Evolutionary conservation across 331 rosid species (phyloP), one percentile per base, ranked within the genome.

Genomic region (Malus hybrid): DNA sequence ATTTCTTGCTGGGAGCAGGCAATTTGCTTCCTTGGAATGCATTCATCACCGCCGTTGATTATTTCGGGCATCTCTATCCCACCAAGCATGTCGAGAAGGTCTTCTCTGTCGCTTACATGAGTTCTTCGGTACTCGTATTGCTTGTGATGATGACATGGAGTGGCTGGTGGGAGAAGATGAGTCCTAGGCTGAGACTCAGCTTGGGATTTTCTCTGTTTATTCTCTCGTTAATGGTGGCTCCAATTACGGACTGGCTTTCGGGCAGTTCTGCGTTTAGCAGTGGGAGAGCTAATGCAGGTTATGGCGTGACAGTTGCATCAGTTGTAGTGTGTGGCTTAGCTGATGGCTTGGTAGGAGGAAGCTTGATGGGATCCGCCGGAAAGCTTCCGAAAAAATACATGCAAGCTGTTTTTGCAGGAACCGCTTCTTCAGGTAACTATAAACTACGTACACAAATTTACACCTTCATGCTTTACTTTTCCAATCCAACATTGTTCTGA

Each of bases 1-100:
- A 91, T 76, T 94, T 94, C 93, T 74, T 92, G 75, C 90, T 94
- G 16, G 97, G 97, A 42, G 93, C 91, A n/a, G 96, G 97, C n/a
- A 90, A 90, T 87, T 80, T 94, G 73, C 92, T 94, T 56, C 99
- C 99, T 11, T 94, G 97, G 99, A 94, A 94, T 85, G 99, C 96
- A 56, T 83, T 89, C 19, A 94, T 94, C 90, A 94, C 97, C 7
- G 97, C 92, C 12, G 91, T 88, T 22, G 97, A 94, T 78, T 94
- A 94, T 80, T 94, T 94, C 29, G 78, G 90, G 44, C 83, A 85
- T 74, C 94, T 91, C 59, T 94, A 92, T 60, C 93, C 97, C 2
- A 69, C 81, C 57, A 84, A 75, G 15, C 97, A 88, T 81, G 90
- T 90, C 10, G 97, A 91, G 76, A 91, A 79, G 80, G 97, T 88